A percentile compares a stretch with the other conserved stretches of the same genome.
These are phyloP conservation scores for Boletus rubescentipes DNA, from an alignment of 768 basidiomycete species.

Conservation along the genomic window DNA sequence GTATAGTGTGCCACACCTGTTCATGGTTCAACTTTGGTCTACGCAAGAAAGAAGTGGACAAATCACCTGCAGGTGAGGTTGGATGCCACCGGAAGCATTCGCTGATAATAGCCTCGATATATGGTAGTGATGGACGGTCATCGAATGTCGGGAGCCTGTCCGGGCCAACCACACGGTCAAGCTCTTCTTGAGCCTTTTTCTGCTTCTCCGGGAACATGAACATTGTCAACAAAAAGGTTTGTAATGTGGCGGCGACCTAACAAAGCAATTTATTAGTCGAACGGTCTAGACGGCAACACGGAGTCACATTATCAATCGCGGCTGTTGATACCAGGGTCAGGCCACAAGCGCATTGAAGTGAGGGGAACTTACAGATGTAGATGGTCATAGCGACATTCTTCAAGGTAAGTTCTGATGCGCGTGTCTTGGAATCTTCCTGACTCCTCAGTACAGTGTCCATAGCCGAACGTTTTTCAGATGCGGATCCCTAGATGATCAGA, in stretches of 20 bases:
- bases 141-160: slow-evolving; percentile 15
- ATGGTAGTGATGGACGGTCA: slow-evolving; percentile 19
- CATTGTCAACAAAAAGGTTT: slow-evolving; percentile 15
- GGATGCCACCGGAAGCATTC: slow-evolving; percentile 7
- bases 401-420: neutral
- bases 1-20: slow-evolving; percentile 3
- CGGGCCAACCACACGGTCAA: slow-evolving; percentile 12
- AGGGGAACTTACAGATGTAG: neutral
- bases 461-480: neutral
- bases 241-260: slow-evolving; percentile 14
- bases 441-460: neutral
- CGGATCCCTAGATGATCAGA: neutral
- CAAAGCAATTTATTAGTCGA: neutral
- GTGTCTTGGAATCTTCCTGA: neutral
- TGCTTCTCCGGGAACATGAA: slow-evolving; percentile 16
- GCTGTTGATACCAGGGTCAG: neutral
- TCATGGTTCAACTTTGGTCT: neutral
- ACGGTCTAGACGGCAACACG: too few relatives aligned
- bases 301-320: neutral
- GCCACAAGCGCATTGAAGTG: neutral
- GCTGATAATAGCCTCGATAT: slow-evolving; percentile 15
- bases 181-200: slow-evolving; percentile 17
- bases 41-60: too few relatives aligned
- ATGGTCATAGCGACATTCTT: neutral
- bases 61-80: neutral